Conservation (phyloP, 352 stramenopile genomes). For the Globisporangium solare region DNA sequence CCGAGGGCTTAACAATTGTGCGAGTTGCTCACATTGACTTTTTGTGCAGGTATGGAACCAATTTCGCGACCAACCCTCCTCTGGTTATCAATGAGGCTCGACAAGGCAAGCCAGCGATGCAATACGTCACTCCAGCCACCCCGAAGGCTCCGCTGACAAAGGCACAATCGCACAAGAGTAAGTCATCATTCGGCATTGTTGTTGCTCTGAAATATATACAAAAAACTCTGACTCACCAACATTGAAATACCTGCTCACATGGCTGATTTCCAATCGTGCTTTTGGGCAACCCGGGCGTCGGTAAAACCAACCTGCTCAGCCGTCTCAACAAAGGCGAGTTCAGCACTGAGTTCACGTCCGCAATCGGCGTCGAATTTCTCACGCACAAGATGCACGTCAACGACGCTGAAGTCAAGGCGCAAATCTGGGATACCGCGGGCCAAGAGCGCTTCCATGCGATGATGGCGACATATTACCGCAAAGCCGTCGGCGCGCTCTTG, state of each 20-base stretch:
- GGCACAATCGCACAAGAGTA: slow-evolving; percentile 63
- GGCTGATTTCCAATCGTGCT: slow-evolving; percentile 49
- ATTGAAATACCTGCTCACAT: slow-evolving; percentile 4
- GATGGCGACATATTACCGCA: slow-evolving; percentile 89
- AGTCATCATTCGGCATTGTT: neutral
- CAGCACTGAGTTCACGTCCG: slow-evolving; percentile 78
- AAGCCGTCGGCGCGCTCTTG: slow-evolving; percentile 65
- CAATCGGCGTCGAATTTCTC: slow-evolving; percentile 86
- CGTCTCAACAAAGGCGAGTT: slow-evolving; percentile 82
- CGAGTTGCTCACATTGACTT: neutral
- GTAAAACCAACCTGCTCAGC: slow-evolving; percentile 83
- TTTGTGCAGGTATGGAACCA: slow-evolving; percentile 50
- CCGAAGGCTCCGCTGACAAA: slow-evolving; percentile 29
- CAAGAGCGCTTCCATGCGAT: slow-evolving; percentile 86
- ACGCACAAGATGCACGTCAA: slow-evolving; percentile 75
- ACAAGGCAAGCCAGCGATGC: slow-evolving; percentile 12
- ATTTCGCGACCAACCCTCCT: slow-evolving; percentile 44
- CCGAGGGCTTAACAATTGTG: neutral
- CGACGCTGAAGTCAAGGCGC: slow-evolving; percentile 65
- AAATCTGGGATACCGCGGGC: slow-evolving; percentile 88
- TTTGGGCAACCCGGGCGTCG: slow-evolving; percentile 80
- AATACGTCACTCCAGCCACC: slow-evolving; percentile 16
- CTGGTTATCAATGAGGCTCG: slow-evolving; percentile 33
- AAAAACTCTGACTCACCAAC: neutral
- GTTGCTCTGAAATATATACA: too few relatives aligned